Conservation (phyloP, 129 eudicot species). For the Flaveria brownii region DNA sequence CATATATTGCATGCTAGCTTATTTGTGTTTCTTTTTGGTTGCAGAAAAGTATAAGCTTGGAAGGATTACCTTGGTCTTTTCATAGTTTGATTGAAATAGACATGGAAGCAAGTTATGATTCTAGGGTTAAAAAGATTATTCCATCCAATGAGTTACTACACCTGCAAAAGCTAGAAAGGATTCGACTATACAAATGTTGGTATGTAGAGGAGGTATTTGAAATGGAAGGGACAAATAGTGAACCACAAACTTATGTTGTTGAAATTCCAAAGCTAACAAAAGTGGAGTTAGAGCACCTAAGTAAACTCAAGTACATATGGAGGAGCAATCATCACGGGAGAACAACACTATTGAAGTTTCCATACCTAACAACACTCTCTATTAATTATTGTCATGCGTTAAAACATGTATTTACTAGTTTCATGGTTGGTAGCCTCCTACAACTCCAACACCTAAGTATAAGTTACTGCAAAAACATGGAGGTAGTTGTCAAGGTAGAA, state of each 20-base stretch:
- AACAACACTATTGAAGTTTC: not conserved
- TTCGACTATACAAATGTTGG: not conserved
- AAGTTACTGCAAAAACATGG: not conserved
- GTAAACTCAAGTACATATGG: not conserved
- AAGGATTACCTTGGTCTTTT: not conserved
- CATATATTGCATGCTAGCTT: too few species aligned
- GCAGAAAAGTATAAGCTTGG: not conserved
- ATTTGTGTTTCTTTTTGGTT: too few species aligned
- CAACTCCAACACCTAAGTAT: conserved; percentile 1
- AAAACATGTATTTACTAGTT: not conserved
- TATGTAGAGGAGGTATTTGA: not conserved
- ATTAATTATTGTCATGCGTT: not conserved
- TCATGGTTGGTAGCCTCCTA: not conserved
- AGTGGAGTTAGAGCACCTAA: not conserved
- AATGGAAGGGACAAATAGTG: too few species aligned
- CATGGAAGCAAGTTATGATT: not conserved
- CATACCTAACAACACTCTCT: not conserved
- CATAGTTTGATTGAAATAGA: not conserved
- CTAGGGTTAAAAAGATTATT: not conserved
- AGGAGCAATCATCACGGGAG: not conserved
- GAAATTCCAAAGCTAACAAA: conserved; percentile 1
- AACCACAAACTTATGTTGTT: not conserved
- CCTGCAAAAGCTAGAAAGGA: not conserved
- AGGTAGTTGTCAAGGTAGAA: not conserved
- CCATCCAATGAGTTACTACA: not conserved